phyloP scores from a whole-genome alignment of 2,329 filamentous ascomycete species.

The Epichloe sylvatica region DNA sequence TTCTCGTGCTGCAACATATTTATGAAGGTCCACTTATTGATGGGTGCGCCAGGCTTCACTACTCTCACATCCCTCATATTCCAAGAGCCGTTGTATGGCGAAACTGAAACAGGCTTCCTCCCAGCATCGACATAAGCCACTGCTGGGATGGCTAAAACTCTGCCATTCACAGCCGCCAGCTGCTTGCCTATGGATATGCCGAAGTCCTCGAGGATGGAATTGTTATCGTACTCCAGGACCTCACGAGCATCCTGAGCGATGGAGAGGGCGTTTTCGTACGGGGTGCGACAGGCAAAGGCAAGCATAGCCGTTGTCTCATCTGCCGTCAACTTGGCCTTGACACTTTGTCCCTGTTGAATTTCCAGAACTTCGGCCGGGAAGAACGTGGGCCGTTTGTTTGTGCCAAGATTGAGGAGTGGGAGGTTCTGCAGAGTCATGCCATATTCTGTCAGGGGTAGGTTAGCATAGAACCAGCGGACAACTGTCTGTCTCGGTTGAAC shows the following conservation, averaged over 20 bases:
- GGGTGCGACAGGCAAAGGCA: conserved; percentile 52
- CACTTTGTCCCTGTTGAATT: conserved; percentile 50
- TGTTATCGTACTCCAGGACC: conserved; percentile 42
- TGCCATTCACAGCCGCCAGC: conserved; percentile 58
- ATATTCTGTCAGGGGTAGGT: conserved; percentile 20
- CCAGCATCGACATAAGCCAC: conserved; percentile 40
- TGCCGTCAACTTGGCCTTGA: conserved; percentile 43
- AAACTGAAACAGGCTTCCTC: conserved; percentile 13
- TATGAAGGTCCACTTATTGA: conserved; percentile 38
- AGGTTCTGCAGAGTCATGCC: conserved; percentile 21
- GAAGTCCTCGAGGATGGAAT: conserved; percentile 37
- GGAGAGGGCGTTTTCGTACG: conserved; percentile 51
- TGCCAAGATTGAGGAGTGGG: conserved; percentile 56
- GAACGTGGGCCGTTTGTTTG: conserved; percentile 40
- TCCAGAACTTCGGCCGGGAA: conserved; percentile 52
- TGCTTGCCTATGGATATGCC: conserved; percentile 46
- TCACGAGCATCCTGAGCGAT: conserved; percentile 44
- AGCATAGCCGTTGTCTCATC: conserved; percentile 58
- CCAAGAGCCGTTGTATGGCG: conserved; percentile 46
- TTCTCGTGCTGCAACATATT: conserved; percentile 18
- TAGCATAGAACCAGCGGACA: background rate
- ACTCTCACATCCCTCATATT: conserved; percentile 51
- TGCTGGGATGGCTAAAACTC: conserved; percentile 48
- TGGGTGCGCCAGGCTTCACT: conserved; percentile 29
- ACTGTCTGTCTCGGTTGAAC: conserved; percentile 6